Conservation (phyloP, 352 stramenopile genomes). For the Pythium periplocum region DNA sequence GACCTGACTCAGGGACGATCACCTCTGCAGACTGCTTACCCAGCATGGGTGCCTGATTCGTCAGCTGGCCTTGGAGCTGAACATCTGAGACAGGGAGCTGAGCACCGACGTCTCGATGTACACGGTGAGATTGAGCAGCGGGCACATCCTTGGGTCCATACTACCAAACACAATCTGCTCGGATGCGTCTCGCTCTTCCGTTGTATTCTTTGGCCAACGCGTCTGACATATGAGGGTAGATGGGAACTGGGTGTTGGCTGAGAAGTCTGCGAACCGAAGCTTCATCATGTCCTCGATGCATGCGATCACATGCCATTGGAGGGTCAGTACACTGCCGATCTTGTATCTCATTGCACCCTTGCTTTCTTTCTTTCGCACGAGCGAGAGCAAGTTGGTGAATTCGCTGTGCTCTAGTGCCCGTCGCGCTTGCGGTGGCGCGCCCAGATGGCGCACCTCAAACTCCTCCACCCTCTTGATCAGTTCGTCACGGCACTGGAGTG, state of each 20-base stretch:
- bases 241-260: neutral
- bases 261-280: neutral
- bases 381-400: neutral
- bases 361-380: neutral
- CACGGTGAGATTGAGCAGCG: constrained; percentile 15
- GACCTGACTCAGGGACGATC: no score
- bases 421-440: neutral
- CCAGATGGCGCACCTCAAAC: constrained; percentile 16
- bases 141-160: constrained; percentile 15
- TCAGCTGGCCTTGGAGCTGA: no score
- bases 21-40: no score
- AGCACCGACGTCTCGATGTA: constrained; percentile 16
- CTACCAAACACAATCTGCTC: constrained; percentile 20
- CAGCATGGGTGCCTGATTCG: no score
- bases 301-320: constrained; percentile 16
- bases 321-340: constrained; percentile 4
- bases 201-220: constrained; percentile 20
- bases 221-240: constrained; percentile 13
- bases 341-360: neutral
- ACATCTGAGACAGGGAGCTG: no score
- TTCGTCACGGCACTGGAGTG: constrained; percentile 15
- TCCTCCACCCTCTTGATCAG: constrained; percentile 12
- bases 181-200: constrained; percentile 14
- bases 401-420: neutral
- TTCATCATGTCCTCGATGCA: constrained; percentile 26